phyloP scores from a whole-genome alignment of 306 rosid species.

The Lithocarpus polystachyus region DNA sequence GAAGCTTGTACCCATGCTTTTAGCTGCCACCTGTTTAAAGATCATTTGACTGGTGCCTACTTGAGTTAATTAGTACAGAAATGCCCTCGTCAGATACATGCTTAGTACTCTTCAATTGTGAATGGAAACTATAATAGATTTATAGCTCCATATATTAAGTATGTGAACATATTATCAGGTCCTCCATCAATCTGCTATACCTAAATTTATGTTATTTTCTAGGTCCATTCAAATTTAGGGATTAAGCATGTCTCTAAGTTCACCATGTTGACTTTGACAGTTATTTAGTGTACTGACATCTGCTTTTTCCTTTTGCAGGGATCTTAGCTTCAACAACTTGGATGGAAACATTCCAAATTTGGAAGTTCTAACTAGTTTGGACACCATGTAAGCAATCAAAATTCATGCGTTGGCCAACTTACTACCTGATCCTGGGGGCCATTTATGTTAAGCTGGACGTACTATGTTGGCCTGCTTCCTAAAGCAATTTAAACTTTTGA shows the following conservation, averaged over 20 bases:
- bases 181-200: neutral
- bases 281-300: neutral
- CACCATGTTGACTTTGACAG: neutral
- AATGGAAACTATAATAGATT: neutral
- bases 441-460: neutral
- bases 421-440: neutral
- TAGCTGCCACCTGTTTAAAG: neutral
- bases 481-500: neutral
- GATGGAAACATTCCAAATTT: slow-evolving; percentile 24
- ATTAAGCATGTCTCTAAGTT: neutral
- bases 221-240: neutral
- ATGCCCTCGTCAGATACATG: neutral
- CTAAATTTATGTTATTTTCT: neutral
- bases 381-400: slow-evolving; percentile 18
- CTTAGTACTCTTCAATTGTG: neutral
- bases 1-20: neutral
- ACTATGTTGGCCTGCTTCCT: neutral
- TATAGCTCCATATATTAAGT: neutral
- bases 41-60: neutral
- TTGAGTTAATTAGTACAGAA: neutral
- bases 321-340: slow-evolving; percentile 34
- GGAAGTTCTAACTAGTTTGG: neutral
- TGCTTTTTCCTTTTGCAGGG: neutral
- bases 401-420: neutral
- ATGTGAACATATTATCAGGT: neutral